Base-by-base conservation (phyloP, 257 asterid species). In the Ilex aquifolium region DNA sequence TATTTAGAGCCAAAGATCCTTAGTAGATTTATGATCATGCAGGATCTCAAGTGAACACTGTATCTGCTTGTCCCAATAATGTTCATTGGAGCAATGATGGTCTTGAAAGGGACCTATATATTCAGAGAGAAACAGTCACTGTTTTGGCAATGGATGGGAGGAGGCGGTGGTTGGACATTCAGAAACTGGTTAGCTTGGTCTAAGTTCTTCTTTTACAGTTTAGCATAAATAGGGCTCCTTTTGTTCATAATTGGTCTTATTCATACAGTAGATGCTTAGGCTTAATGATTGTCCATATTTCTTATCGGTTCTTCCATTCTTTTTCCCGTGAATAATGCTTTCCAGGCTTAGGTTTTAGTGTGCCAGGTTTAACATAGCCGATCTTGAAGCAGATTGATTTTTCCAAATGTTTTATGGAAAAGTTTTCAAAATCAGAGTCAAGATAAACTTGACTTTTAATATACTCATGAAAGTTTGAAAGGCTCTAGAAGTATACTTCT, bases 61-160 rank as follows among this genome's bases (percentile, higher is more conserved):
- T 61, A 44, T 71, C 82, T 69, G 78, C 82, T 69, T 93, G 99
- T 72, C 94, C 97, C 65, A 77, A 61, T 66, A 75, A 73, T 70
- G 70, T 76, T 60, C 84, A 76, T 52, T 90, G 97, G 96, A 81
- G 78, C 74, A 83, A 83, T 64, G 96, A 87, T 78, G 95, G 90
- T 67, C 91, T 81, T 69, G 97, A 93, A 81, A 90, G 77, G 71
- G 99, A 93, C 72, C 80, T 93, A 72, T 77, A 84, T 74, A 84
- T 93, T 62, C 88, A 79, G 76, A 85, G 87, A 12, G 75, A 82
- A 50, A 85, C 86, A n/a, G 81, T 90, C 72, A 90, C 95, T 60
- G 83, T 93, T 76, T 79, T 90, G 68, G 96, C 97, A 44, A 90
- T 90, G 99, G 99, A 93, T 78, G 99, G 99, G 70, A 82, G 95